Evolutionary conservation across 129 eudicot genomes (phyloP).

Genomic region (Flaveria sonorensis): DNA sequence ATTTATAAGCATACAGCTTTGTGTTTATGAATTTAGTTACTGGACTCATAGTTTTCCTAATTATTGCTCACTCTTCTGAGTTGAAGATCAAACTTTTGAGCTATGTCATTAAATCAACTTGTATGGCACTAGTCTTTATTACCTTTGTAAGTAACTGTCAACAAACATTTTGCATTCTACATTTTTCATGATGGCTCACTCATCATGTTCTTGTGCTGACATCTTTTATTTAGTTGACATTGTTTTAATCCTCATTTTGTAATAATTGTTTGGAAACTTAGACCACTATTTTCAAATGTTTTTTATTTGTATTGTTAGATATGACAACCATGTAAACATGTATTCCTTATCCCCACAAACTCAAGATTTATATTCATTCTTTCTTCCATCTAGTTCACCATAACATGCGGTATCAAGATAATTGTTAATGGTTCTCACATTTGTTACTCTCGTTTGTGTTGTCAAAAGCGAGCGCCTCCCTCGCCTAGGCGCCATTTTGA

Average conservation of each 20-base stretch:
- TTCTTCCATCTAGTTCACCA: too few species aligned
- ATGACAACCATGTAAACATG: neutral
- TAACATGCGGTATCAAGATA: neutral
- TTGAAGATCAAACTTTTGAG: neutral
- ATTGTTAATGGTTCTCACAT: neutral
- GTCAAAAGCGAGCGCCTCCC: too few species aligned
- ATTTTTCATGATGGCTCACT: neutral
- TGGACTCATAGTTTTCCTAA: neutral
- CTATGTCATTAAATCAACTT: slow-evolving; percentile 9
- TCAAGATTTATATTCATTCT: too few species aligned
- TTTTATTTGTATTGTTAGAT: neutral
- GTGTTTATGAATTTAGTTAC: slow-evolving; percentile 21
- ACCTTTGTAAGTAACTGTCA: neutral
- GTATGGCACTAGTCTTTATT: neutral
- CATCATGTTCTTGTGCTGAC: neutral
- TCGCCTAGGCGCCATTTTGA: too few species aligned
- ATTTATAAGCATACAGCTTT: neutral
- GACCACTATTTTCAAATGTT: neutral
- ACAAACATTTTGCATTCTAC: neutral
- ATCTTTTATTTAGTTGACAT: neutral
- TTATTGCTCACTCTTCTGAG: neutral
- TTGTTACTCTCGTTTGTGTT: neutral
- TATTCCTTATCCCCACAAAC: neutral
- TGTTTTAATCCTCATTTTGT: neutral
- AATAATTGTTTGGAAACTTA: neutral